phyloP scores from a whole-genome alignment of 768 basidiomycete genomes.

The Xerocomellus chrysenteron region DNA sequence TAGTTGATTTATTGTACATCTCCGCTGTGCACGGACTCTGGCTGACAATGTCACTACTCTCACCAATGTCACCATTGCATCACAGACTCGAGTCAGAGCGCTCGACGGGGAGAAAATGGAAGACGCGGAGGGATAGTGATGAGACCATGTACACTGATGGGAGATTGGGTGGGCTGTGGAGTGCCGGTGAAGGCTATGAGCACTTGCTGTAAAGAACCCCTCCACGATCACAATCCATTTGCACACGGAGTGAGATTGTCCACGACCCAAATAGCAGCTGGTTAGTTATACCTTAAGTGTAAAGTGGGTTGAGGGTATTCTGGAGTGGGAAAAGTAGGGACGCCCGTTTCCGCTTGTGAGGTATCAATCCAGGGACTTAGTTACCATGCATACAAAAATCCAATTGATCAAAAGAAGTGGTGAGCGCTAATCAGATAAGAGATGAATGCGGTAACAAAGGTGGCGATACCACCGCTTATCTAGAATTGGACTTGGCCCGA shows the following conservation, averaged over 20 bases:
- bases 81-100: slow-evolving; percentile 10
- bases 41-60: background rate
- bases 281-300: no score
- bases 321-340: no score
- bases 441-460: background rate
- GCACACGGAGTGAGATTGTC: background rate
- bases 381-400: no score
- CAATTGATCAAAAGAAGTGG: no score
- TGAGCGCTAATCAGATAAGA: background rate
- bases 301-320: no score
- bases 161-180: background rate
- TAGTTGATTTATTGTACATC: background rate
- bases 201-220: background rate
- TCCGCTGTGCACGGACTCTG: background rate
- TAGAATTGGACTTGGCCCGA: background rate
- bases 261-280: background rate
- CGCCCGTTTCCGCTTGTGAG: no score
- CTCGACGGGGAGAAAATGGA: slow-evolving; percentile 3
- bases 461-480: background rate
- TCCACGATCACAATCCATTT: background rate
- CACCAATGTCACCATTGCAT: no score
- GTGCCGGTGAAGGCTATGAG: no score
- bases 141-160: background rate
- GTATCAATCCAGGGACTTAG: no score
- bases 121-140: background rate